A percentile compares a stretch with the other conserved stretches of the same genome.
These are phyloP conservation scores for Aegilops bicornis DNA, from an alignment of 176 grass and related monocot genomes.

Conservation along the genomic window DNA sequence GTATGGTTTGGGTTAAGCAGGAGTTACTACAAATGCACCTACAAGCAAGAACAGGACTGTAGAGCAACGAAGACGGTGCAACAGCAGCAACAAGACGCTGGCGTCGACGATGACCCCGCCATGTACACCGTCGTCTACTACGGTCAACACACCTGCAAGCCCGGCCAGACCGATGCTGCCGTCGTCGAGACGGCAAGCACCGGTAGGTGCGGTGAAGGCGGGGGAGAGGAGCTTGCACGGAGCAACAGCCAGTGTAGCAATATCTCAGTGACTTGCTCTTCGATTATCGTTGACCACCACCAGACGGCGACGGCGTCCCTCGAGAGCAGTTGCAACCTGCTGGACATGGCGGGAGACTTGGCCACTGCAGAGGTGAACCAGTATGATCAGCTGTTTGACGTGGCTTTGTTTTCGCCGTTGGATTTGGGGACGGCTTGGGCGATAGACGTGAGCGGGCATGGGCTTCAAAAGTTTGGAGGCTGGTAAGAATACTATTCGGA, in stretches of 20 bases:
- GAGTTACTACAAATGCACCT: conserved; percentile 41
- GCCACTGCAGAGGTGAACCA: not conserved
- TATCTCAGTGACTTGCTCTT: not conserved
- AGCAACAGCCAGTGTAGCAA: conserved; percentile 11
- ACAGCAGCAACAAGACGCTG: not conserved
- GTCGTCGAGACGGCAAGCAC: not conserved
- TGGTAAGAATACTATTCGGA: not conserved
- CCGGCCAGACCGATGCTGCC: not conserved
- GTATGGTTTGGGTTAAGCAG: not conserved
- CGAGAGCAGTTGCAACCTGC: not conserved
- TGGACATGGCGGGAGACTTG: conserved; percentile 3
- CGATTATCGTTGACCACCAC: not conserved
- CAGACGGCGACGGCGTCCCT: not conserved
- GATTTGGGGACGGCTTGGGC: not conserved
- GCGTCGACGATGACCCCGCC: not conserved
- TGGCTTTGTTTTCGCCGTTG: not conserved
- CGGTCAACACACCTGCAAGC: conserved; percentile 43
- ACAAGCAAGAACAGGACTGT: conserved; percentile 34
- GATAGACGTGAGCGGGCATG: not conserved
- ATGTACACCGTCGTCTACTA: conserved; percentile 39
- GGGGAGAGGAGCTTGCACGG: not conserved
- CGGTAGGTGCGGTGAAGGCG: not conserved
- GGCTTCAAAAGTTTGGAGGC: not conserved
- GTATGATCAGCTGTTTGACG: not conserved
- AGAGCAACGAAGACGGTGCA: conserved; percentile 35